Conservation (phyloP, 2,329 filamentous ascomycete genomes). For the Fusarium buharicum region DNA sequence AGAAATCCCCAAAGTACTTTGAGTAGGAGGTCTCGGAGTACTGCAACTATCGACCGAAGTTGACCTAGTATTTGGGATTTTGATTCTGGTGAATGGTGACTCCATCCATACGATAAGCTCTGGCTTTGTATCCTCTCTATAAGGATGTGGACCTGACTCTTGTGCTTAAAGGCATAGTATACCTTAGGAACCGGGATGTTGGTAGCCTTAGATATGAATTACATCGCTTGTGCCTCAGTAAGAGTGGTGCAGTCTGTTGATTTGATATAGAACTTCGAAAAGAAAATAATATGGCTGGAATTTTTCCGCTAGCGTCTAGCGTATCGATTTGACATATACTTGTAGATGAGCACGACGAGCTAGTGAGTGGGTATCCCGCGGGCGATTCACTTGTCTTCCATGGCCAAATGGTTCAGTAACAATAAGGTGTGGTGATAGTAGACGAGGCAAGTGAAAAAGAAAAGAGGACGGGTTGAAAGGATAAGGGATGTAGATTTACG, state of each 20-base stretch:
- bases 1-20: too few species aligned
- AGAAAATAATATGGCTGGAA: neutral
- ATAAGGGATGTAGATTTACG: too few species aligned
- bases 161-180: constrained; percentile 53
- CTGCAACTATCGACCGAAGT: neutral
- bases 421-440: too few species aligned
- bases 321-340: neutral
- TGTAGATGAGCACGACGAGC: neutral
- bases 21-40: neutral
- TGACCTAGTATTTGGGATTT: neutral
- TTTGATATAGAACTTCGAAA: constrained; percentile 45
- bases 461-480: too few species aligned
- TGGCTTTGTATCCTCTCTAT: constrained; percentile 53
- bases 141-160: constrained; percentile 53
- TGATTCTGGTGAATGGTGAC: neutral
- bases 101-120: constrained; percentile 19
- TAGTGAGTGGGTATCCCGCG: neutral
- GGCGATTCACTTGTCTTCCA: neutral
- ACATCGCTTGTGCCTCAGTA: constrained; percentile 54
- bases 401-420: too few species aligned
- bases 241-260: constrained; percentile 47
- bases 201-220: constrained; percentile 54
- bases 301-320: neutral
- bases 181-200: constrained; percentile 57
- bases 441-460: too few species aligned